These are phyloP conservation scores for Volvox africanus DNA, from an alignment of 139 green algal species.

Conservation along the genomic window DNA sequence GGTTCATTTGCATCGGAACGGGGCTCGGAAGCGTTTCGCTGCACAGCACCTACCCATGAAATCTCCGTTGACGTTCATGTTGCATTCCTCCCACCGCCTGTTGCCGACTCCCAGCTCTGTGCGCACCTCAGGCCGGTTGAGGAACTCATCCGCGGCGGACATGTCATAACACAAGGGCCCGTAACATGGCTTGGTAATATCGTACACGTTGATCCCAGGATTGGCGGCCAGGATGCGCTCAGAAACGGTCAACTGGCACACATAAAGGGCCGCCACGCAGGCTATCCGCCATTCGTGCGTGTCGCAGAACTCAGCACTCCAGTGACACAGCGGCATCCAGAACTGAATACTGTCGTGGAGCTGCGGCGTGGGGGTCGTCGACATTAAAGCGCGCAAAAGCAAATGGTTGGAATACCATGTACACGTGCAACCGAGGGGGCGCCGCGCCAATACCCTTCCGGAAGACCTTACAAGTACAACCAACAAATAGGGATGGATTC, in stretches of 20 bases:
- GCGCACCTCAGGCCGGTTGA: slow-evolving; percentile 72
- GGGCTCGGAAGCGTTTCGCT: neutral
- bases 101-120: slow-evolving; percentile 78
- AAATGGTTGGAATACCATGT: too few species aligned
- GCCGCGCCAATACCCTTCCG: too few species aligned
- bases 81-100: slow-evolving; percentile 75
- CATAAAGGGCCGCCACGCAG: slow-evolving; percentile 78
- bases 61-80: slow-evolving; percentile 74
- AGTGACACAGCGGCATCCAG: slow-evolving; percentile 71
- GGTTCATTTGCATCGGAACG: too few species aligned
- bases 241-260: slow-evolving; percentile 38
- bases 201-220: slow-evolving; percentile 81
- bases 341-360: slow-evolving; percentile 62
- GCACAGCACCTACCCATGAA: slow-evolving; percentile 61
- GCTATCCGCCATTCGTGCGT: slow-evolving; percentile 61
- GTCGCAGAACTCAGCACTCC: slow-evolving; percentile 73
- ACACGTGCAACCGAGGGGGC: too few species aligned
- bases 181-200: slow-evolving; percentile 88
- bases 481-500: too few species aligned
- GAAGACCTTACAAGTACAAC: too few species aligned
- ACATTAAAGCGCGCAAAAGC: too few species aligned
- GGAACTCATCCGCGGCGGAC: slow-evolving; percentile 59
- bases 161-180: slow-evolving; percentile 92
- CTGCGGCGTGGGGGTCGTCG: slow-evolving; percentile 22
- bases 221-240: slow-evolving; percentile 61